phyloP scores from a whole-genome alignment of 148 eudicot genomes.

The Linanthus parryae region DNA sequence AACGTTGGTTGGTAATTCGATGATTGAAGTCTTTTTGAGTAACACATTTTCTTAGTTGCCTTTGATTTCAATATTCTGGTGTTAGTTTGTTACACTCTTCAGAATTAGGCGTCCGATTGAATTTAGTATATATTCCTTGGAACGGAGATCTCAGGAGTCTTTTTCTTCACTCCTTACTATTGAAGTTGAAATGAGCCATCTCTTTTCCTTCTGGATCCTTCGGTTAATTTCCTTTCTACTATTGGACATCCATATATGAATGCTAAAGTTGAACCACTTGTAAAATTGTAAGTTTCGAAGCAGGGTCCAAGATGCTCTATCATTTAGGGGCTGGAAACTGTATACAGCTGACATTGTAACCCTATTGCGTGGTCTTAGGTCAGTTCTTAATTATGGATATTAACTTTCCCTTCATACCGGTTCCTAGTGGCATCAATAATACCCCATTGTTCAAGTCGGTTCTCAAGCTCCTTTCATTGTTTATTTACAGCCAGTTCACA shows the following conservation, averaged over 20 bases:
- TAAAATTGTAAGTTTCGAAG: conserved; percentile 78
- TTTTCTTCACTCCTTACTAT: no score
- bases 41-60: no score
- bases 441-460: conserved; percentile 30
- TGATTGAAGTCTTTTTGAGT: no score
- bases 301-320: conserved; percentile 87
- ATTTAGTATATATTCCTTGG: no score
- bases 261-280: conserved; percentile 37
- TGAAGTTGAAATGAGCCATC: no score
- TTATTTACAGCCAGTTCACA: conserved; percentile 20
- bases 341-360: conserved; percentile 67
- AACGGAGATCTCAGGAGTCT: no score
- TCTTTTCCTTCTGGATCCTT: no score
- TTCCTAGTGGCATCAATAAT: conserved; percentile 33
- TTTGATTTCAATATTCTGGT: no score
- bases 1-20: conserved; percentile 28
- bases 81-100: no score
- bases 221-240: conserved; percentile 39
- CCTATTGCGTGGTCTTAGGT: conserved; percentile 70
- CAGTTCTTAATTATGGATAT: conserved; percentile 50
- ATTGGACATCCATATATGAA: conserved; percentile 27
- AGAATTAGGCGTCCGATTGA: no score
- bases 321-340: conserved; percentile 78
- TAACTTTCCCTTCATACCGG: conserved; percentile 36
- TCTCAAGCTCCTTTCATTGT: conserved; percentile 20